Base-by-base conservation (phyloP, 257 asterid species). In the Coffea eugenioides region DNA sequence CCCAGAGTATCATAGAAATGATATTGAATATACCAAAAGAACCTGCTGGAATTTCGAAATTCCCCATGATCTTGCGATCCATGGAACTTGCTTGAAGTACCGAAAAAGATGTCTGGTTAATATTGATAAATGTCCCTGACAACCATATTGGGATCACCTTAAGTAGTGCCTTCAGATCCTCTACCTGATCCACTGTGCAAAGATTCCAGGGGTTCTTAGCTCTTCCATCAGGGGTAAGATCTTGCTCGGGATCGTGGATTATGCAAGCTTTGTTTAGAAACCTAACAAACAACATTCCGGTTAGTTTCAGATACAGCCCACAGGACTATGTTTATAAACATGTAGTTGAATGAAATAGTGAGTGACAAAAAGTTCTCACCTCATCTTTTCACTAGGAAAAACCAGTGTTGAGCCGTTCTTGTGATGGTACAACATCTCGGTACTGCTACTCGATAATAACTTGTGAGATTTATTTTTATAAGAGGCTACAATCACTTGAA, bases 121-220 rank as follows among this genome's bases (percentile, higher is more conserved):
- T 49, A 68, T 87, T 89, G 56, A 92, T 78, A 6, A 86, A 76
- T 88, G 91, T 83, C 70, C 97, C 98, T 0, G 97, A 84, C 3
- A 87, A 91, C 98, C 98, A 94, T 48, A 93, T 81, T 0, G 97
- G 97, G 56, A 93, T 43, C 4, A 92, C 87, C 70, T 86, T 84
- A 43, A 94, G 69, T 13, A 93, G 84, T 3, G 92, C 76, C 83
- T 93, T 94, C 68, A 94, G 88, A 81, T 91, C 97, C 82, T 92
- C 96, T 0, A 91, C 96, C 84, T 90, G 98, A 75, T 88, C 92
- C 0, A 91, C 89, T 0, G 93, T 92, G 87, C 97, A 92, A 23
- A 90, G 89, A 15, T 80, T 83, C 94, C 98, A 88, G 3, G 95
- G 89, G 62, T 91, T 78, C 34, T 14, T 78, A 21, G 94, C 85